Conservation (phyloP, 1,284 basidiomycete genomes). For the Trametes pubescens region DNA sequence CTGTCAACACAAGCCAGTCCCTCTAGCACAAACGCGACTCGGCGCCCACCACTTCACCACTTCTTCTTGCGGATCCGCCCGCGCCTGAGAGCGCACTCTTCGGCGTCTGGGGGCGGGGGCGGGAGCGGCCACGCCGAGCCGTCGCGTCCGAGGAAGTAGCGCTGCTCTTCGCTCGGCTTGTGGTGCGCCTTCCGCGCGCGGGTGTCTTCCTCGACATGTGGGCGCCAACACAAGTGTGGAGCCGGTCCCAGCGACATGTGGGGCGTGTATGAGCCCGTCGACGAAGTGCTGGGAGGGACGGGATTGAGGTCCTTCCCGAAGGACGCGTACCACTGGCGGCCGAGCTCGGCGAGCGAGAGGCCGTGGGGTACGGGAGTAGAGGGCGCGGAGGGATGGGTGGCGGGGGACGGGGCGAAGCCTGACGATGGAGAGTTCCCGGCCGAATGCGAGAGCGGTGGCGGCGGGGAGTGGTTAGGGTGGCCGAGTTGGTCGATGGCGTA, state of each 20-base stretch:
- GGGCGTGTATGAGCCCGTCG: no score
- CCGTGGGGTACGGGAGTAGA: neutral
- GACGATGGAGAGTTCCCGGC: neutral
- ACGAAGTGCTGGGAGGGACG: neutral
- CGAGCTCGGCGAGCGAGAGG: conserved; percentile 6
- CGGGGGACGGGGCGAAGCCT: neutral
- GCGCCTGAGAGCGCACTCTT: neutral
- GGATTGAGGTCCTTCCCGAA: conserved; percentile 11
- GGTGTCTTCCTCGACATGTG: no score
- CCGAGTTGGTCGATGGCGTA: neutral
- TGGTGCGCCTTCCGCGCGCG: neutral
- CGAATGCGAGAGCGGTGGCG: neutral
- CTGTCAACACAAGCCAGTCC: no score
- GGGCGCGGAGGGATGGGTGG: neutral
- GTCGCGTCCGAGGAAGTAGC: conserved; percentile 1
- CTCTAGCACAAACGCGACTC: no score
- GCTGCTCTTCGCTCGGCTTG: neutral
- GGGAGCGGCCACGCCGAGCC: conserved; percentile 16
- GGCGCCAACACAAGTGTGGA: no score
- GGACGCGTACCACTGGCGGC: conserved; percentile 14
- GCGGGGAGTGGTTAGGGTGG: neutral
- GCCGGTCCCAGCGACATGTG: no score
- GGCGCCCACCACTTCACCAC: neutral
- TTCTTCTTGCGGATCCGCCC: conserved; percentile 8
- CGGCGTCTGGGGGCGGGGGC: conserved; percentile 1